Evolutionary conservation across 768 basidiomycete genomes (phyloP).

Genomic region (Scleroderma bovista): DNA sequence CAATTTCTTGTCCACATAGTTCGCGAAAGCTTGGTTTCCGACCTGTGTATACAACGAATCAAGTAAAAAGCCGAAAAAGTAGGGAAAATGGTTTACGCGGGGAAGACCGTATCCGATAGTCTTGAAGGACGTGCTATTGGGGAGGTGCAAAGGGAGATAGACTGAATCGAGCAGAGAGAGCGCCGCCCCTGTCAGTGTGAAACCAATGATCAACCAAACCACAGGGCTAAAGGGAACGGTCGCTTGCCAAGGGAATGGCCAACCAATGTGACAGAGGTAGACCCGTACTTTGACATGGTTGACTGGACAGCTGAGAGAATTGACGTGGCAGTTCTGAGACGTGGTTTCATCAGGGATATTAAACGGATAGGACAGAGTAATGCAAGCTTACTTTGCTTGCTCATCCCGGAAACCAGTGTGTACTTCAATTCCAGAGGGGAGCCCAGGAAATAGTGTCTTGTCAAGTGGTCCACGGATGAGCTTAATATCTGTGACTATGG

Average conservation of each 20-base stretch:
- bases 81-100: constrained; percentile 21
- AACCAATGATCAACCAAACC: neutral
- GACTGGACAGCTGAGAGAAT: constrained; percentile 37
- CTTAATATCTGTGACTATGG: constrained; percentile 35
- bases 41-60: constrained; percentile 14
- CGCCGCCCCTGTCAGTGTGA: constrained; percentile 36
- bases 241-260: constrained; percentile 38
- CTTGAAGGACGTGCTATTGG: constrained; percentile 26
- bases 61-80: no score
- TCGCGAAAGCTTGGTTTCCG: constrained; percentile 40
- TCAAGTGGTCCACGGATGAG: constrained; percentile 30
- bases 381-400: constrained; percentile 39
- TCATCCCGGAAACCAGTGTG: constrained; percentile 40
- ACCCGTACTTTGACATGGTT: constrained; percentile 27
- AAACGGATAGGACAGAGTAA: no score
- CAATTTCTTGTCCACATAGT: constrained; percentile 34
- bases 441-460: constrained; percentile 38
- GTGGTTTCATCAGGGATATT: neutral
- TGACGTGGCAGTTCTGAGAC: constrained; percentile 21
- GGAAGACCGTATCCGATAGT: constrained; percentile 40
- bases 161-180: constrained; percentile 40
- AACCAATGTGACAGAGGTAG: constrained; percentile 36
- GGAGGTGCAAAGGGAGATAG: constrained; percentile 34
- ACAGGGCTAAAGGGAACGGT: neutral
- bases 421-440: constrained; percentile 35